These are phyloP conservation scores for Cryptosporidium sp. DNA, from an alignment of 169 alveolate species.

Conservation along the genomic window DNA sequence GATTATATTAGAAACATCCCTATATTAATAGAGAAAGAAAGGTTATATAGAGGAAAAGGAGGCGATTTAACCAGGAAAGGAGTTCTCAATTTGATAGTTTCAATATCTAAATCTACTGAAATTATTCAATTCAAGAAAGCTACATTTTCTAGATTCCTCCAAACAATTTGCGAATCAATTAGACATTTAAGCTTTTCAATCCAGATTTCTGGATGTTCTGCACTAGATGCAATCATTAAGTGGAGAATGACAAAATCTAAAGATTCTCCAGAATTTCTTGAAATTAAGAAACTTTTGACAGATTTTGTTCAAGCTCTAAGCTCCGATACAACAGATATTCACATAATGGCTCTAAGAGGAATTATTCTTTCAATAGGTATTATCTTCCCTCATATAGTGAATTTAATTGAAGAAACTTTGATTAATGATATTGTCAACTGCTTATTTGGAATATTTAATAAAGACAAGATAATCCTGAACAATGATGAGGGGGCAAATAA, in stretches of 20 bases:
- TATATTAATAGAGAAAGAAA: slow-evolving; percentile 63
- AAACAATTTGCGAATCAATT: slow-evolving; percentile 74
- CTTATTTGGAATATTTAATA: slow-evolving; percentile 32
- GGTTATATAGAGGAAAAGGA: slow-evolving; percentile 78
- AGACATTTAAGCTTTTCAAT: slow-evolving; percentile 69
- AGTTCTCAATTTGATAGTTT: slow-evolving; percentile 50
- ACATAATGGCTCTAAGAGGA: slow-evolving; percentile 70
- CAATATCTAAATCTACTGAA: slow-evolving; percentile 55
- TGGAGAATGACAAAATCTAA: slow-evolving; percentile 42
- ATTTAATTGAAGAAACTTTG: neutral
- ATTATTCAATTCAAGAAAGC: slow-evolving; percentile 69
- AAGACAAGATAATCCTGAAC: neutral
- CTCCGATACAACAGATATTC: neutral
- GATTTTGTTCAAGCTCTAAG: neutral
- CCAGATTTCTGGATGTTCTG: slow-evolving; percentile 78
- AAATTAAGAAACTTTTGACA: neutral
- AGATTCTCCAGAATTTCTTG: slow-evolving; percentile 8
- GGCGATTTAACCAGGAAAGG: slow-evolving; percentile 78
- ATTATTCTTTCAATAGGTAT: slow-evolving; percentile 41
- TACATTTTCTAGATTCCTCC: slow-evolving; percentile 77
- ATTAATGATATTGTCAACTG: slow-evolving; percentile 12
- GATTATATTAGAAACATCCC: slow-evolving; percentile 68
- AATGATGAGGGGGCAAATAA: neutral
- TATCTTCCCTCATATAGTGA: slow-evolving; percentile 15
- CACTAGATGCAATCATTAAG: slow-evolving; percentile 73